These are phyloP conservation scores for Naegleria gruberi DNA, from an alignment of 208 protist species.

Conservation along the genomic window DNA sequence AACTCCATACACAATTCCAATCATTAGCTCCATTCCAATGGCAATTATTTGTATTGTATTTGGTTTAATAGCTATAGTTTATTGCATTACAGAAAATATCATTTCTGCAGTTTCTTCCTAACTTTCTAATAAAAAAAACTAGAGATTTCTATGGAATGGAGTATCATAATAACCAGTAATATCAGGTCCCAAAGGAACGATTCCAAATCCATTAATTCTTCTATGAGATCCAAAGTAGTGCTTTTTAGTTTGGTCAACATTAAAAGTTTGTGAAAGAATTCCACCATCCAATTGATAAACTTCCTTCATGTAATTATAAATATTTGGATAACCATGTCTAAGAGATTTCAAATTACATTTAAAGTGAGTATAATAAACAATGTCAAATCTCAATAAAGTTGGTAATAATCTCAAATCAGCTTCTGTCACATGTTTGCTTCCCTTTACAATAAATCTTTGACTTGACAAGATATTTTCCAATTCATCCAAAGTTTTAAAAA, in stretches of 20 bases:
- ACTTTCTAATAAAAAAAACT: too few species aligned
- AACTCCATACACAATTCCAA: not conserved
- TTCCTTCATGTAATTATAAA: slow-evolving; percentile 61
- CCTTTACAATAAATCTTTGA: not conserved
- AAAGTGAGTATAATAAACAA: slow-evolving; percentile 70
- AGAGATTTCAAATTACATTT: slow-evolving; percentile 66
- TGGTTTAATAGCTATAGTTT: not conserved
- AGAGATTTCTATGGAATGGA: too few species aligned
- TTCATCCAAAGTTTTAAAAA: slow-evolving; percentile 44
- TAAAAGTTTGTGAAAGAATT: slow-evolving; percentile 49
- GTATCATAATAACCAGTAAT: too few species aligned
- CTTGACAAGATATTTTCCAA: slow-evolving; percentile 44
- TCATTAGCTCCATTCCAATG: not conserved
- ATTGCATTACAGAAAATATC: not conserved
- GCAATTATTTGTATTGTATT: not conserved
- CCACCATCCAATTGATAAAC: slow-evolving; percentile 57
- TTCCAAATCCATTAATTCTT: slow-evolving; percentile 60
- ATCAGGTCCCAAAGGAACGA: slow-evolving; percentile 59
- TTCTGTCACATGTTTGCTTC: slow-evolving; percentile 51
- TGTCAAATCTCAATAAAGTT: slow-evolving; percentile 74
- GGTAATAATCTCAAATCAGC: slow-evolving; percentile 69
- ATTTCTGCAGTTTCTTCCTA: too few species aligned
- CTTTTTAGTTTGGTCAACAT: slow-evolving; percentile 70
- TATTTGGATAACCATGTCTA: slow-evolving; percentile 57
- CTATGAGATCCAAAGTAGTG: slow-evolving; percentile 62